Base-by-base conservation (phyloP, 352 stramenopile genomes). In the Globisporangium perplexum region DNA sequence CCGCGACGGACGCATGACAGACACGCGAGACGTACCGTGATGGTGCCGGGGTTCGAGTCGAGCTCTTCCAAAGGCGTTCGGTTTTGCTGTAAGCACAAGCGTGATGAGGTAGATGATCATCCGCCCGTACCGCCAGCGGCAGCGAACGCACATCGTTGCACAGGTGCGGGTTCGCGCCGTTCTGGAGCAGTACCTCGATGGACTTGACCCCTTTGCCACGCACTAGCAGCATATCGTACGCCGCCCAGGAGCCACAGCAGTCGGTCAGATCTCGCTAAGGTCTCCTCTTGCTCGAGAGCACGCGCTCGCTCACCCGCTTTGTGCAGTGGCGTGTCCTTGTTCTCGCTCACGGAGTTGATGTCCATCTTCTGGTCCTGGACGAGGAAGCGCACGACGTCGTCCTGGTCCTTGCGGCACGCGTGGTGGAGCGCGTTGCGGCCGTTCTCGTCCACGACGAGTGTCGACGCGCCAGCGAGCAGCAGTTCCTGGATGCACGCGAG, bases 371-470 rank as follows among this genome's bases (percentile, higher is more conserved):
- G 62, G 8, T 55, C 59, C 15, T 50, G 61, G 18, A 89, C 31
- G 42, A 92, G 58, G 53, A 75, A 87, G 2, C 69, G 70, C 31
- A 85, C 78, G 6, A 89, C 62, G 7, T 74, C 61, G n/a, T 86
- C 67, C 4, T 83, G 76, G 55, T 89, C 81, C 62, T 85, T 88
- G 22, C 74, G 74, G 52, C 81, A 90, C 20, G 81, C 81, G 51
- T 92, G 81, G 39, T 92, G 81, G 14, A 92, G 69, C 1, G 77
- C 78, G 24, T 87, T 92, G 35, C 81, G 74, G 14, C 66, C 67
- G 33, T 92, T 90, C 18, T 60, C 49, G 51, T 90, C 77, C 10
- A 59, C 61, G 18, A 72, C 31, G 12, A 42, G 52, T 8, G 74
- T 46, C 4, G 57, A 76, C 11, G 75, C 80, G 7, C 74, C 76